A percentile compares a stretch with the other conserved stretches of the same genome.
Evolutionary conservation across 345 rosid genomes (phyloP).

Genomic region (Litchi chinensis): DNA sequence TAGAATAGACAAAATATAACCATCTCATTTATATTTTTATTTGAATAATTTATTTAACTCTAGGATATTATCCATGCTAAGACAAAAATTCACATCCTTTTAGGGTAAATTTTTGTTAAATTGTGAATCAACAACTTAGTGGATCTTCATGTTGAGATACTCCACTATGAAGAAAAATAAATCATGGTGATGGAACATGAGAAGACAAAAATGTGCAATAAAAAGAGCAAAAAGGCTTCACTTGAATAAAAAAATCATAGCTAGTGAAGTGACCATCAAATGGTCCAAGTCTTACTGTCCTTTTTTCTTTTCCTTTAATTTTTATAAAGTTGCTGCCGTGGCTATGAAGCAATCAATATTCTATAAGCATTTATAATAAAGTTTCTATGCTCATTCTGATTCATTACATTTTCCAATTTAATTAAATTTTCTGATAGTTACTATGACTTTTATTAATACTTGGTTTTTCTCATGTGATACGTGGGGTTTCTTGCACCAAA

Average conservation of each 20-base stretch:
- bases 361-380: background rate
- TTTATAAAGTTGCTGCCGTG: background rate
- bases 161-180: background rate
- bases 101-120: too few relatives aligned
- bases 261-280: background rate
- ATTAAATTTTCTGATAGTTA: too few relatives aligned
- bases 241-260: background rate
- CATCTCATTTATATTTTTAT: too few relatives aligned
- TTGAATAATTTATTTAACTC: too few relatives aligned
- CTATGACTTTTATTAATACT: too few relatives aligned
- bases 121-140: background rate
- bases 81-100: too few relatives aligned
- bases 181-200: background rate
- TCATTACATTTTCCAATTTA: background rate
- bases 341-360: slow-evolving; percentile 1
- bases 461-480: background rate
- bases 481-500: background rate
- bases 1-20: too few relatives aligned
- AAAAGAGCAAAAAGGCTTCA: background rate
- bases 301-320: background rate
- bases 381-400: background rate
- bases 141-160: background rate
- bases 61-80: too few relatives aligned
- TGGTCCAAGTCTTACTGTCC: background rate
- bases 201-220: background rate